phyloP scores from a whole-genome alignment of 306 rosid species.

The Quercus dentata region DNA sequence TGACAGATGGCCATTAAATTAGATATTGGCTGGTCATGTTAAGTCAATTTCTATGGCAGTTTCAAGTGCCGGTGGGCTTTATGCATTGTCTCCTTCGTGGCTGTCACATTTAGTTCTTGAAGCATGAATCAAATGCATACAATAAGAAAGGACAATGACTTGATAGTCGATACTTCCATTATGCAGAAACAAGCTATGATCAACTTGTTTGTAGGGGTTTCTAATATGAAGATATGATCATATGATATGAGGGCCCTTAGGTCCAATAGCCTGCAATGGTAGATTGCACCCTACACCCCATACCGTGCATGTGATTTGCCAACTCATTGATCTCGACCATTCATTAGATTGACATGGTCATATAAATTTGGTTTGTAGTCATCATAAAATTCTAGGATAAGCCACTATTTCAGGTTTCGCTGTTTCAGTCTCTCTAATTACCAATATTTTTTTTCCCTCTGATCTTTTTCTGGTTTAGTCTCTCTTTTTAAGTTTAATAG shows the following conservation, averaged over 20 bases:
- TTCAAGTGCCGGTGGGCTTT: conserved; percentile 20
- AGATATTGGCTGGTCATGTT: neutral
- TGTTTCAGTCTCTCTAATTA: neutral
- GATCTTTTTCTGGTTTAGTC: neutral
- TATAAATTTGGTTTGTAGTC: conserved; percentile 7
- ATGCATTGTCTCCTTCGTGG: conserved; percentile 38
- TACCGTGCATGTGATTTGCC: conserved; percentile 44
- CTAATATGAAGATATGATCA: neutral
- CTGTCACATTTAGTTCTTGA: conserved; percentile 16
- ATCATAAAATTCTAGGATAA: neutral
- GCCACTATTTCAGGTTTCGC: neutral
- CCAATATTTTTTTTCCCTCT: neutral
- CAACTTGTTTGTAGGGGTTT: neutral
- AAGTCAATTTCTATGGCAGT: conserved; percentile 17
- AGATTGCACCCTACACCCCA: conserved; percentile 12
- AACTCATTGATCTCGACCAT: conserved; percentile 48
- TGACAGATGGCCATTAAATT: conserved; percentile 22
- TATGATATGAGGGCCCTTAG: conserved; percentile 14
- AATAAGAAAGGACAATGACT: neutral
- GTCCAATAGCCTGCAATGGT: no score
- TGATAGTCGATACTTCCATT: neutral
- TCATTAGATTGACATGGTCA: conserved; percentile 25
- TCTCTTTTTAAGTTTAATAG: neutral
- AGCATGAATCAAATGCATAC: neutral
- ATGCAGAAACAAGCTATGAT: neutral